These are phyloP conservation scores for Diversispora epigaea DNA, from an alignment of 192 early-diverging fungal species.

Conservation along the genomic window DNA sequence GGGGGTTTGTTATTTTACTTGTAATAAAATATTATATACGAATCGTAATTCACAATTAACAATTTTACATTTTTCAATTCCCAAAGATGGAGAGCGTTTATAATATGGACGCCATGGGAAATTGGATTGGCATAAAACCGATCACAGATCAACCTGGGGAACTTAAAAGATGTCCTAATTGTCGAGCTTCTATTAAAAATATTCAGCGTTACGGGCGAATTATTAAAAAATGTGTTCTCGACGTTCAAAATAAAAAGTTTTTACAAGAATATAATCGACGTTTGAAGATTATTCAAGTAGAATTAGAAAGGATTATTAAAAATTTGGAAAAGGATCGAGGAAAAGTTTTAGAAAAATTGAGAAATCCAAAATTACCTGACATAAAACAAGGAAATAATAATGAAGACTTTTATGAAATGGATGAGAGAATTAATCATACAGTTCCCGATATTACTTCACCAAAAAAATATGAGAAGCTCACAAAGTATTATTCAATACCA, in stretches of 20 bases:
- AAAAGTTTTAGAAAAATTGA: constrained; percentile 18
- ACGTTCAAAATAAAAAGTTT: constrained; percentile 31
- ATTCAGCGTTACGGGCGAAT: constrained; percentile 18
- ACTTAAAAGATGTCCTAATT: constrained; percentile 6
- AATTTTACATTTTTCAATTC: too few species aligned
- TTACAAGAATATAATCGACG: background rate
- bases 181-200: constrained; percentile 6
- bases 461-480: background rate
- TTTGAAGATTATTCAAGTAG: background rate
- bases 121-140: background rate
- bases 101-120: background rate
- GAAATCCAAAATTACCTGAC: background rate
- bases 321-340: background rate
- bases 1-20: too few species aligned
- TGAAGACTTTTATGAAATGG: background rate
- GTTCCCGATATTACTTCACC: background rate
- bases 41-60: too few species aligned
- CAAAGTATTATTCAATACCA: constrained; percentile 11
- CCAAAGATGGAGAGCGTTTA: constrained; percentile 49
- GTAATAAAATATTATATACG: too few species aligned
- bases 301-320: background rate
- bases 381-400: background rate
- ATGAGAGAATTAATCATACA: background rate
- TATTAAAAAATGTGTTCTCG: constrained; percentile 15
- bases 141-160: background rate